phyloP scores from a whole-genome alignment of 2,329 filamentous ascomycete species.

The Tympanopsis confertula region DNA sequence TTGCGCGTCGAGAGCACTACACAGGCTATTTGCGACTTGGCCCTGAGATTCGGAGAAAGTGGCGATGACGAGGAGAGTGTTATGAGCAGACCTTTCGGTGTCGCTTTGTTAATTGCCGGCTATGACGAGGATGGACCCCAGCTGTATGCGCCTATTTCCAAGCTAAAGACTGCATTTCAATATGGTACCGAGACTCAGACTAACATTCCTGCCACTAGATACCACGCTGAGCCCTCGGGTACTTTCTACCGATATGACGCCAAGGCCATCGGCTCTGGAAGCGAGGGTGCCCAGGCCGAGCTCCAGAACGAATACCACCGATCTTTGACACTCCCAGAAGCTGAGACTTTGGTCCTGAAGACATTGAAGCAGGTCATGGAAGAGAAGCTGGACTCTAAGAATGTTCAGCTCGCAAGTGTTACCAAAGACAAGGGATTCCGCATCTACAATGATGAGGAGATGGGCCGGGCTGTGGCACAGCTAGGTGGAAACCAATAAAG shows the following conservation, averaged over 20 bases:
- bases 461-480: conserved; percentile 82
- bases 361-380: conserved; percentile 99
- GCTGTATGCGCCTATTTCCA: no score
- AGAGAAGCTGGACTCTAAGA: conserved; percentile 97
- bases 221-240: conserved; percentile 93
- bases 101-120: conserved; percentile 89
- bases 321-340: conserved; percentile 83
- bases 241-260: conserved; percentile 99
- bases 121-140: conserved; percentile 95
- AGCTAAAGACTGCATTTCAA: no score
- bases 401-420: conserved; percentile 93
- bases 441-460: conserved; percentile 97
- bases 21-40: conserved; percentile 95
- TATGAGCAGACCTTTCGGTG: conserved; percentile 95
- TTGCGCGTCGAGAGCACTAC: conserved; percentile 95
- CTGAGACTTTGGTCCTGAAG: conserved; percentile 90
- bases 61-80: conserved; percentile 97
- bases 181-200: no score
- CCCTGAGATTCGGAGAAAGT: conserved; percentile 90
- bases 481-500: conserved; percentile 53
- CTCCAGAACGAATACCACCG: conserved; percentile 95
- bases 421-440: conserved; percentile 96
- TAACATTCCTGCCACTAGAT: conserved; percentile 29
- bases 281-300: conserved; percentile 93
- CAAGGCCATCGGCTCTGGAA: conserved; percentile 95